Base-by-base conservation (phyloP, 345 rosid genomes). In the Luvunga scandens region DNA sequence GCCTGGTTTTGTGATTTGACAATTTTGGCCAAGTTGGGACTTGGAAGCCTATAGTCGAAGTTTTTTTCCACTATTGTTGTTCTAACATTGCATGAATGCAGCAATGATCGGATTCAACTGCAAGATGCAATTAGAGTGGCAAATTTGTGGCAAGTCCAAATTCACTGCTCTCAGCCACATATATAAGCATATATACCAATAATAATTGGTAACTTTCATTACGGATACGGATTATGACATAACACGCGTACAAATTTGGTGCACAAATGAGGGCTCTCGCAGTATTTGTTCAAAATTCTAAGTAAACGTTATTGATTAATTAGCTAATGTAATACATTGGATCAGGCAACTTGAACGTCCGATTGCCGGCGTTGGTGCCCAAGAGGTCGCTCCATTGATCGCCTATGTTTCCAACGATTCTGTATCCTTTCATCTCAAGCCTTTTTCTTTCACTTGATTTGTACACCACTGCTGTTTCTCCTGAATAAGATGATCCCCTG, bases 271-370 rank as follows among this genome's bases (percentile, higher is more conserved):
- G 6, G 7, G 19, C 21, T 63, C 21, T 25, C 28, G 66, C 66
- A 27, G 10, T 28, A 21, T 21, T 31, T 28, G 14, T 28, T n/a
- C 0, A 33, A 30, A 64, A 2, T 21, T 21, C 38, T 4, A 31
- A 64, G 31, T 64, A 18, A 18, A 59, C 25, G 7, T n/a, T 9
- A 22, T 2, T 59, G 9, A 53, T 28, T 27, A 4, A 62, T 64
- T 19, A 87, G 31, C 83, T 76, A 18, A 88, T 69, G 80, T 86
- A 86, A 30, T 82, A 83, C 75, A 88, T 22, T 4, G 91, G 87
- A 63, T 88, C 83, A 48, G 91, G 91, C 33, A 88, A 69, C 80
- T 88, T 88, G 87, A 88, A 88, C 0, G 84, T 80, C 73, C 88
- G 75, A 4, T 75, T 77, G 31, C 91, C 87, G 0, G 16, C n/a